Conservation (phyloP, 2,329 filamentous ascomycete species). For the Coccinonectria pachysandricola region DNA sequence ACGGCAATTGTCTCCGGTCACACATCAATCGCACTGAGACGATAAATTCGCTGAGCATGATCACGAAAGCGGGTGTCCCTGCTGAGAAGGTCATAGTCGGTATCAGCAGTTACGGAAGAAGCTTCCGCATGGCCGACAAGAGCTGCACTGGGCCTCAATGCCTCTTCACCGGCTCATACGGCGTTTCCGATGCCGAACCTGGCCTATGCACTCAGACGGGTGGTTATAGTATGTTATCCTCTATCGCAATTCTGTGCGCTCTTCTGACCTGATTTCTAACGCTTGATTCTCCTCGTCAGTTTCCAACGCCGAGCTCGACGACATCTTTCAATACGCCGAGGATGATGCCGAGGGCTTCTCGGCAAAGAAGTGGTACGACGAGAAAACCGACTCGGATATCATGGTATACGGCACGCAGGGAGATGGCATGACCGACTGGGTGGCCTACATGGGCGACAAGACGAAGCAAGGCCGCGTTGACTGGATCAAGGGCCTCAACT, state of each 20-base stretch:
- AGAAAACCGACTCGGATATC: slow-evolving; percentile 14
- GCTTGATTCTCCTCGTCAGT: too few species aligned
- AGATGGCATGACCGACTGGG: slow-evolving; percentile 19
- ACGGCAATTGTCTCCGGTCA: slow-evolving; percentile 24
- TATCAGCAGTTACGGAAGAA: slow-evolving; percentile 20
- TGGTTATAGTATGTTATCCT: too few species aligned
- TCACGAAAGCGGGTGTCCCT: slow-evolving; percentile 25
- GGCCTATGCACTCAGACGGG: slow-evolving; percentile 15
- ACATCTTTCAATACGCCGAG: slow-evolving; percentile 15
- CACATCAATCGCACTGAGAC: slow-evolving; percentile 32
- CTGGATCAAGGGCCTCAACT: slow-evolving; percentile 15
- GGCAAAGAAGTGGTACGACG: slow-evolving; percentile 11
- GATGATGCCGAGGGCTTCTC: slow-evolving; percentile 9
- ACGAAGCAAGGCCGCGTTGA: slow-evolving; percentile 14
- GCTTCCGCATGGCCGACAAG: slow-evolving; percentile 17
- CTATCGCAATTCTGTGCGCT: too few species aligned
- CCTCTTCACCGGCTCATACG: slow-evolving; percentile 16
- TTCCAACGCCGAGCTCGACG: slow-evolving; percentile 19
- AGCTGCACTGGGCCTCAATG: slow-evolving; percentile 17
- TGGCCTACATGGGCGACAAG: slow-evolving; percentile 19
- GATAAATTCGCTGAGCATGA: slow-evolving; percentile 24
- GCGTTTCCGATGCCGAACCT: slow-evolving; percentile 11
- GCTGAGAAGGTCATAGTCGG: slow-evolving; percentile 22
- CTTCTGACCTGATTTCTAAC: too few species aligned
- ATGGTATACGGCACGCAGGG: slow-evolving; percentile 13